phyloP scores from a whole-genome alignment of 768 basidiomycete species.

The Austroboletus eburneus region DNA sequence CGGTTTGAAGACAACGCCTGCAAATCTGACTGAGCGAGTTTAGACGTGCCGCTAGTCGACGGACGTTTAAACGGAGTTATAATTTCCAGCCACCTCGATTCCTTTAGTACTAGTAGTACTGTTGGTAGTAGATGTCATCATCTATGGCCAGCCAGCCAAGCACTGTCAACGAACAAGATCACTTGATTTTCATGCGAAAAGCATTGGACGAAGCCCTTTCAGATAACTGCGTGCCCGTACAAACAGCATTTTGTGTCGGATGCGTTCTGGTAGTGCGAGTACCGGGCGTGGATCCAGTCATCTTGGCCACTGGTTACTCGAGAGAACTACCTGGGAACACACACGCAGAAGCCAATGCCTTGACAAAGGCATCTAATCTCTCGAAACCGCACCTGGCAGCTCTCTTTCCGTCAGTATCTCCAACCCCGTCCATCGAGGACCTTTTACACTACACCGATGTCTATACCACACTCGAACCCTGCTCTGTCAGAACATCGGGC shows the following conservation, averaged over 20 bases:
- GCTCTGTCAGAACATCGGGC: conserved; percentile 85
- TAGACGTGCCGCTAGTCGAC: background rate
- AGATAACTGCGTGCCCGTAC: conserved; percentile 58
- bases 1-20: background rate
- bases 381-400: conserved; percentile 40
- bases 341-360: conserved; percentile 94
- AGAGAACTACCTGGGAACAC: conserved; percentile 92
- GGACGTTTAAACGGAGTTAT: background rate
- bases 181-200: conserved; percentile 47
- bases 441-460: conserved; percentile 62
- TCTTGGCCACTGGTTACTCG: conserved; percentile 81
- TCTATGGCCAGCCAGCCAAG: too few relatives aligned
- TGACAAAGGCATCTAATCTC: conserved; percentile 61
- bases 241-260: conserved; percentile 89
- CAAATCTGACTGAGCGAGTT: background rate
- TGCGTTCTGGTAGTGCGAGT: conserved; percentile 61
- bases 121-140: too few relatives aligned
- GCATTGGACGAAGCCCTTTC: conserved; percentile 64
- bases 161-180: conserved; percentile 16
- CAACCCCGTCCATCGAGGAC: conserved; percentile 35
- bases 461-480: conserved; percentile 97
- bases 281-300: conserved; percentile 41
- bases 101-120: too few relatives aligned
- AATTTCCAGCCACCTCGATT: background rate
- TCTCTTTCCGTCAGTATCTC: conserved; percentile 36